phyloP scores from a whole-genome alignment of 768 basidiomycete genomes.

The Clitopilus hobsonii region DNA sequence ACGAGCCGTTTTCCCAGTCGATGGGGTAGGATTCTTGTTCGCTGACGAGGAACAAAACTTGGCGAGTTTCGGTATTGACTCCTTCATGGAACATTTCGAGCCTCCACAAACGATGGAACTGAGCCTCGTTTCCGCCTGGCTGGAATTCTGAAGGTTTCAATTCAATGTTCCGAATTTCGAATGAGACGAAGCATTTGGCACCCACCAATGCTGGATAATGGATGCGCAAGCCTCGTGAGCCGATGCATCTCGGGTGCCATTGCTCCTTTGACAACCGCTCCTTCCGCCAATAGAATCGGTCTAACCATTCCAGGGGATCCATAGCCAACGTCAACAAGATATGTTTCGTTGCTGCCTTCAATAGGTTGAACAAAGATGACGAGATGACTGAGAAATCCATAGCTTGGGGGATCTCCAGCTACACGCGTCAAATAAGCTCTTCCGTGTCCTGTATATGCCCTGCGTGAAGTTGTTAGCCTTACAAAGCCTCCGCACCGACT shows the following conservation, averaged over 20 bases:
- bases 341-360: conserved; percentile 19
- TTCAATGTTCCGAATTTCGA: not conserved
- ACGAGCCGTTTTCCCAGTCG: conserved; percentile 19
- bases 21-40: conserved; percentile 21
- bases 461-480: too few species aligned
- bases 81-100: conserved; percentile 13
- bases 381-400: conserved; percentile 13
- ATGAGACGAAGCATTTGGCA: not conserved
- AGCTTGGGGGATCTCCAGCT: too few species aligned
- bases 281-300: conserved; percentile 23
- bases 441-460: too few species aligned
- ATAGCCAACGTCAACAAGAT: conserved; percentile 27
- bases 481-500: too few species aligned
- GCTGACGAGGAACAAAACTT: conserved; percentile 18
- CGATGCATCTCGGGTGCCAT: conserved; percentile 18
- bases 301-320: conserved; percentile 18
- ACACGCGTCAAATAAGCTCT: too few species aligned
- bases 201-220: conserved; percentile 16
- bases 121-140: not conserved
- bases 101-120: conserved; percentile 5
- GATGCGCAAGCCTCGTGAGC: conserved; percentile 11
- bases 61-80: conserved; percentile 3
- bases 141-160: too few species aligned
- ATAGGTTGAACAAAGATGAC: conserved; percentile 27
- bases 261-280: conserved; percentile 16